A percentile compares a stretch with the other conserved stretches of the same genome.
Conservation (phyloP, 106 monocot genomes). For the Dioscorea alata region DNA sequence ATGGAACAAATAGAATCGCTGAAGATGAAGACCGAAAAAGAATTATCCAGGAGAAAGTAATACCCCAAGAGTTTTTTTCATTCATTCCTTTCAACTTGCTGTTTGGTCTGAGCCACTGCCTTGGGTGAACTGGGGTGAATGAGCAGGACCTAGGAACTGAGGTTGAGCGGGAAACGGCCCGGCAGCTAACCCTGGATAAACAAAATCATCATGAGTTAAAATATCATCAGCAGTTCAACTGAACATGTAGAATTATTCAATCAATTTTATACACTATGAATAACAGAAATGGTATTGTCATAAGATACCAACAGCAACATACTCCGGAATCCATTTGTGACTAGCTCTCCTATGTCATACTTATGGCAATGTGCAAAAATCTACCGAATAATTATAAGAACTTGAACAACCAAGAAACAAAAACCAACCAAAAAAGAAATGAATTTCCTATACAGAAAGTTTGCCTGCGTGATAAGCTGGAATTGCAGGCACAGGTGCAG, state of each 20-base stretch:
- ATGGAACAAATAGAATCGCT: not conserved
- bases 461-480: conserved; percentile 55
- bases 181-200: conserved; percentile 5
- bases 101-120: conserved; percentile 63
- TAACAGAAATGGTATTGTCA: no score
- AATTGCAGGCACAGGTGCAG: conserved; percentile 38
- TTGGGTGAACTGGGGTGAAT: conserved; percentile 49
- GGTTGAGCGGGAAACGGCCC: conserved; percentile 29
- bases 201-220: no score
- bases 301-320: no score
- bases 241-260: no score
- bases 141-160: conserved; percentile 47
- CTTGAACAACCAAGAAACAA: not conserved
- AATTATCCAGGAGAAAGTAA: not conserved
- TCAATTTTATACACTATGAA: no score
- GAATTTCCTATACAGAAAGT: not conserved
- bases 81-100: conserved; percentile 35
- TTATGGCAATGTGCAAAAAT: no score
- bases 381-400: no score
- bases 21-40: not conserved
- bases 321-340: no score
- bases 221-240: no score
- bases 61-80: conserved; percentile 39
- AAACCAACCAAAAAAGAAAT: not conserved
- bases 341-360: no score